phyloP scores from a whole-genome alignment of 305 asterid species.

The Nicotiana rustica region DNA sequence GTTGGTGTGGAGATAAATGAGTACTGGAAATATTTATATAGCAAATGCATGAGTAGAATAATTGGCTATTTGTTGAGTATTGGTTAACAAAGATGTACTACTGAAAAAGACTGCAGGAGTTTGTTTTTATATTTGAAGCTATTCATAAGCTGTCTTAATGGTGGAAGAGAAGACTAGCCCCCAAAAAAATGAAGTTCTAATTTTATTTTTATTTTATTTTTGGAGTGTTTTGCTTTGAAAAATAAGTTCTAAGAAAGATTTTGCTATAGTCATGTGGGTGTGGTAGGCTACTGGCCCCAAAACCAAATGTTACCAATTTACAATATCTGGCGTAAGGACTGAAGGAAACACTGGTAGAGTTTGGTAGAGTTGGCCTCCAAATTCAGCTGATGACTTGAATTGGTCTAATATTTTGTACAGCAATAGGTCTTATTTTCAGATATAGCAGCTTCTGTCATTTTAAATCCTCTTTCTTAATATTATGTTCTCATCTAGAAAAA shows the following conservation, averaged over 20 bases:
- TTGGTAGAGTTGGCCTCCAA: slow-evolving; percentile 94
- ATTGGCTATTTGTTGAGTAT: slow-evolving; percentile 44
- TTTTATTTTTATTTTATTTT: background rate
- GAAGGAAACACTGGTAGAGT: slow-evolving; percentile 39
- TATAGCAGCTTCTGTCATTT: background rate
- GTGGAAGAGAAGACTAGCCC: background rate
- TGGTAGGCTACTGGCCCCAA: slow-evolving; percentile 79
- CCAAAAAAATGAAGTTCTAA: background rate
- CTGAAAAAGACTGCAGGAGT: slow-evolving; percentile 52
- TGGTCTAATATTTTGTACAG: slow-evolving; percentile 9
- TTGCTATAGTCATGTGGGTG: slow-evolving; percentile 49
- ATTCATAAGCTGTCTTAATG: background rate
- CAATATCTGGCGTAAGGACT: slow-evolving; percentile 28
- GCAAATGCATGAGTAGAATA: slow-evolving; percentile 39
- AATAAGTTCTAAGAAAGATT: slow-evolving; percentile 34
- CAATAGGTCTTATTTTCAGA: background rate
- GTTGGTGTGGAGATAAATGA: slow-evolving; percentile 18
- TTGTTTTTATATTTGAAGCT: background rate
- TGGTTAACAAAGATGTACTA: slow-evolving; percentile 58
- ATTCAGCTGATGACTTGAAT: slow-evolving; percentile 38
- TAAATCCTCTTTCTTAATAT: background rate
- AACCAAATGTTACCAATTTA: slow-evolving; percentile 51
- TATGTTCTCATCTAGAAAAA: slow-evolving; percentile 13
- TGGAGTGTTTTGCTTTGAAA: slow-evolving; percentile 20
- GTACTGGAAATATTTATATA: slow-evolving; percentile 47